Conservation (phyloP, 108 stramenopile species). For the Craspedostauros australis region DNA sequence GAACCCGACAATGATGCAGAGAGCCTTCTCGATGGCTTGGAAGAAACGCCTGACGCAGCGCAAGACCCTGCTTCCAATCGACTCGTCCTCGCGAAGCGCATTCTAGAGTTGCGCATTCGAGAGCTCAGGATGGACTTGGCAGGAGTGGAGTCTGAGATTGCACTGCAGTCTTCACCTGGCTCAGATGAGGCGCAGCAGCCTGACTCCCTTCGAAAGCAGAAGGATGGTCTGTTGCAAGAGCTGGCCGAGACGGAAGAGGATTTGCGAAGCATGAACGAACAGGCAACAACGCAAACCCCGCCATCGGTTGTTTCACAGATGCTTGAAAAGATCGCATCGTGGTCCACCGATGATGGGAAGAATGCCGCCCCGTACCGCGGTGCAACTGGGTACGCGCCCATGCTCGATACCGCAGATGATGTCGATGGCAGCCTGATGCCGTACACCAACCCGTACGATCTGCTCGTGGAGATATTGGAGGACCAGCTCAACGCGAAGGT, state of each 20-base stretch:
- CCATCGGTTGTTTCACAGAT: neutral
- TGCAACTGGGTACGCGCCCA: slow-evolving; percentile 72
- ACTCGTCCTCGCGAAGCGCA: slow-evolving; percentile 41
- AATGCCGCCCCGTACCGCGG: slow-evolving; percentile 71
- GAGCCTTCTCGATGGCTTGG: slow-evolving; percentile 4
- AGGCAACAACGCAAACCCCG: neutral
- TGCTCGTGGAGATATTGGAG: slow-evolving; percentile 59
- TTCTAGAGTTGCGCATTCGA: slow-evolving; percentile 59
- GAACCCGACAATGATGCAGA: slow-evolving; percentile 21
- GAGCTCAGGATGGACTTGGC: slow-evolving; percentile 69
- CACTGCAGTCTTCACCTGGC: too few species aligned
- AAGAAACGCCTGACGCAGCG: slow-evolving; percentile 1
- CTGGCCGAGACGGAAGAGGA: slow-evolving; percentile 3
- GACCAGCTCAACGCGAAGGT: slow-evolving; percentile 74
- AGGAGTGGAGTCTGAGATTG: slow-evolving; percentile 55
- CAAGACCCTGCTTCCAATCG: slow-evolving; percentile 18
- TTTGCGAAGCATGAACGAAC: neutral
- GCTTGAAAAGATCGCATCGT: slow-evolving; percentile 12
- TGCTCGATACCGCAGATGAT: slow-evolving; percentile 36
- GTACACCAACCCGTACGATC: slow-evolving; percentile 63
- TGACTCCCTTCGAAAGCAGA: neutral
- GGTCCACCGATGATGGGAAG: slow-evolving; percentile 14
- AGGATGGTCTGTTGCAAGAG: neutral
- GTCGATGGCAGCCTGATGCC: slow-evolving; percentile 16
- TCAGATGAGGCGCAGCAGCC: slow-evolving; percentile 1